Evolutionary conservation across 179 eudicot genomes (phyloP), one percentile per base, ranked within the genome.

Genomic region (Sideroxylon spinosum): DNA sequence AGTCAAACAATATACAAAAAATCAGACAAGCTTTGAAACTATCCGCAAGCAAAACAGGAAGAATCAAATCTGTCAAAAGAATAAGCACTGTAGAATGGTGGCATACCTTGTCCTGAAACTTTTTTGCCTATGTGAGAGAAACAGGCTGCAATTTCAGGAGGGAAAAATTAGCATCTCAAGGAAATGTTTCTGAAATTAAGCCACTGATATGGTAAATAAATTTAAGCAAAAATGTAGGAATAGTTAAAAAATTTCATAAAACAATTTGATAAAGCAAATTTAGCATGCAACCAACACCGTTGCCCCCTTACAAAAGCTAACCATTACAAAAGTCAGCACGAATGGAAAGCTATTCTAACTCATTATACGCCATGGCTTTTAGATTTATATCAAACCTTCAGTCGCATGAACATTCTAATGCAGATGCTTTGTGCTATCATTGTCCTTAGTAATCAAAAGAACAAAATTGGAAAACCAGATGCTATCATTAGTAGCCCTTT

Each of bases 41-140:
- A 25, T 12, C 63, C 14, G 11, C 29, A 9, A 7, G 37, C 46
- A 72, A 11, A 79, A 37, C 52, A 52, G 10, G 52, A 37, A 22
- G 12, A 57, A 29, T 66, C 26, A 64, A 73, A 49, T 23, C 17
- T 20, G 23, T 44, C 28, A 10, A 0, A 71, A 55, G 69, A 0
- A 73, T 56, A 9, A 56, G 50, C 25, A 48, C 69, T 28, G 14
- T 25, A 29, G 59, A 44, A 76, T 67, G 29, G 62, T 44, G 20
- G 74, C 83, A 46, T 55, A 93, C 98, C 93, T 88, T 79, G 82
- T 72, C 62, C 79, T 12, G 88, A 73, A 20, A 74, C 90, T 79
- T 84, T 85, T 71, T 78, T 77, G 63, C 87, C 89, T 48, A 92
- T 52, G 82, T 95, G 93, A 28, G 99, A 88, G 86, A 87, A 95